These are phyloP conservation scores for Styphnolobium japonicum DNA, from an alignment of 306 rosid genomes.

Conservation along the genomic window DNA sequence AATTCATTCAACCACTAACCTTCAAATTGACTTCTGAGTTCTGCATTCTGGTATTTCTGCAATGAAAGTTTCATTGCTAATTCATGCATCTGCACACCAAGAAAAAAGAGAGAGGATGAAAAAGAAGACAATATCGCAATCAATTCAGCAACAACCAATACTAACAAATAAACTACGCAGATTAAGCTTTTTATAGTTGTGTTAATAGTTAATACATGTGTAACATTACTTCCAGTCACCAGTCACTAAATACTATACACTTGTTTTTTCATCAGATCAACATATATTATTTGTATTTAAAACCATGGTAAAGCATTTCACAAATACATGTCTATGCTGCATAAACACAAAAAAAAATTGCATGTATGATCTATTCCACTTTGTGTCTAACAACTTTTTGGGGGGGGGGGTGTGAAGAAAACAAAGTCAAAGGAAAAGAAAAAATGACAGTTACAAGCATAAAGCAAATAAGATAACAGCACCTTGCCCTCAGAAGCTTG, in stretches of 20 bases:
- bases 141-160: constrained; percentile 2
- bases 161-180: neutral
- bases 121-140: neutral
- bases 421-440: neutral
- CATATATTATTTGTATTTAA: neutral
- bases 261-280: neutral
- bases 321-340: neutral
- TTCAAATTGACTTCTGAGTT: constrained; percentile 78
- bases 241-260: neutral
- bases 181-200: neutral
- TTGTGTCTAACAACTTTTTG: neutral
- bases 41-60: constrained; percentile 80
- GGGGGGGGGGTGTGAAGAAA: neutral
- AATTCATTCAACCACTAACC: constrained; percentile 48
- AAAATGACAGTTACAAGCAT: neutral
- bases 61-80: constrained; percentile 74
- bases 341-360: neutral
- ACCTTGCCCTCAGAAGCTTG: constrained; percentile 99
- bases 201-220: neutral
- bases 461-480: constrained; percentile 2
- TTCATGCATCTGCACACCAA: constrained; percentile 73
- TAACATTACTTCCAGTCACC: constrained; percentile 2
- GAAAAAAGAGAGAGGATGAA: neutral
- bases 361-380: too few relatives aligned
- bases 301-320: neutral